These are phyloP conservation scores for Aureobasidium sp. DNA, from an alignment of 2,329 filamentous ascomycete species.

Conservation along the genomic window DNA sequence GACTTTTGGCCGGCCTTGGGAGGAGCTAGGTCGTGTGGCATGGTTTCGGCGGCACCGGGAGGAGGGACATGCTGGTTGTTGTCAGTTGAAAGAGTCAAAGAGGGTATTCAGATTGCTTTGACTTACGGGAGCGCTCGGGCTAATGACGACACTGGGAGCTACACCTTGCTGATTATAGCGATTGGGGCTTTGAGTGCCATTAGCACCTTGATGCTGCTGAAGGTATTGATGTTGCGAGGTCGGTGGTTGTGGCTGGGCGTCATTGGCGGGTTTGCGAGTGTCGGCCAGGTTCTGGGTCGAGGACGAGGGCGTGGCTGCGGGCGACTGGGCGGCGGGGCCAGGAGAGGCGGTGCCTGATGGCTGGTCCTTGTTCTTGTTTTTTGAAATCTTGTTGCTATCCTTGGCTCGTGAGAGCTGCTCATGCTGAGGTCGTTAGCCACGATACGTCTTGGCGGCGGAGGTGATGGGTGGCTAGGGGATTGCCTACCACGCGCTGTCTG, in stretches of 20 bases:
- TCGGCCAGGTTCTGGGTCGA: conserved; percentile 85
- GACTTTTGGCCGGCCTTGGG: conserved; percentile 90
- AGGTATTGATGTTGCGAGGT: conserved; percentile 30
- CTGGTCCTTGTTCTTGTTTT: conserved; percentile 40
- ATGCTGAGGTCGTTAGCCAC: conserved; percentile 41
- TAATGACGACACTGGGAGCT: conserved; percentile 80
- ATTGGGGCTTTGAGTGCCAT: conserved; percentile 12
- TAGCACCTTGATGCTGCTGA: conserved; percentile 17
- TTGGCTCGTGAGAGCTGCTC: conserved; percentile 88
- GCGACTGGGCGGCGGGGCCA: conserved; percentile 48
- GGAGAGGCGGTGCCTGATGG: conserved; percentile 71
- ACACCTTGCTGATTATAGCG: conserved; percentile 19
- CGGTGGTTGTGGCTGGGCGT: conserved; percentile 20
- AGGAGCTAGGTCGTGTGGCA: conserved; percentile 93
- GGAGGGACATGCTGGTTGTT: conserved; percentile 71
- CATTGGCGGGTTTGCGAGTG: conserved; percentile 60
- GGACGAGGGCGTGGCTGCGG: conserved; percentile 71
- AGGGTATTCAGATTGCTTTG: conserved; percentile 13
- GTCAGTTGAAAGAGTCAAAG: conserved; percentile 17
- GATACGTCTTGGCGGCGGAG: conserved; percentile 21
- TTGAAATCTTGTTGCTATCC: conserved; percentile 70
- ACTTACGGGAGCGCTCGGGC: conserved; percentile 83
- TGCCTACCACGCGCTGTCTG: conserved; percentile 90
- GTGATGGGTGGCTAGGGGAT: conserved; percentile 36
- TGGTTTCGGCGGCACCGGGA: conserved; percentile 89